Conservation (phyloP, 176 grass and related monocot species). For the Phragmites australis region DNA sequence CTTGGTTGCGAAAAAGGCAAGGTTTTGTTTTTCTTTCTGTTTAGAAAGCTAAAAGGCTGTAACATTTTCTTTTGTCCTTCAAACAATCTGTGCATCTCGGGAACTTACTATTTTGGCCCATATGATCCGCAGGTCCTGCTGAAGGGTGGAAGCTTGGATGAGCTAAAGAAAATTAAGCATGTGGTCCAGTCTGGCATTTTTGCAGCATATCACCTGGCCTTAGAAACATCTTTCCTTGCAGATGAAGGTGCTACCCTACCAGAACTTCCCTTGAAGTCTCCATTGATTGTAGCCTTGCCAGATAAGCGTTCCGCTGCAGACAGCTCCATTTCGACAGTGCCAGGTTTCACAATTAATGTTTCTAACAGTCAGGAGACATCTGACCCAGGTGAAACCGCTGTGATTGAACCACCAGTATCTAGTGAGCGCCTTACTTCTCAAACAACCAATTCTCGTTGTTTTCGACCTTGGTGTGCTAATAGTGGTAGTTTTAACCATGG, state of each 20-base stretch:
- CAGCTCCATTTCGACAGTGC: conserved; percentile 68
- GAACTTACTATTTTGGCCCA: conserved; percentile 21
- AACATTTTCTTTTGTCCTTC: conserved; percentile 3
- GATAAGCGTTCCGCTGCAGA: conserved; percentile 66
- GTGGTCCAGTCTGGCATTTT: conserved; percentile 94
- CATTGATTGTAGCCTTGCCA: conserved; percentile 75
- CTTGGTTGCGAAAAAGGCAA: neutral
- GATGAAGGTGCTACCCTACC: conserved; percentile 85
- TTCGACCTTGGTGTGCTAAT: conserved; percentile 29
- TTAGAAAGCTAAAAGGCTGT: neutral
- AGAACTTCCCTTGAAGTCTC: conserved; percentile 73
- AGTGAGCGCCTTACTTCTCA: conserved; percentile 35
- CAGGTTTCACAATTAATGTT: conserved; percentile 57
- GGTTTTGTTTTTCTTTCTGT: neutral
- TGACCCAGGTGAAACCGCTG: conserved; percentile 16
- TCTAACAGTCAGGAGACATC: conserved; percentile 27
- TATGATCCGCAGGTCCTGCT: conserved; percentile 73
- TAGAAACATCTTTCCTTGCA: conserved; percentile 98
- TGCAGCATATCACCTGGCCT: conserved; percentile 88
- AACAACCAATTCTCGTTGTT: conserved; percentile 17
- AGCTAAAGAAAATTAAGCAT: conserved; percentile 97
- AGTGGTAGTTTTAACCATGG: conserved; percentile 26
- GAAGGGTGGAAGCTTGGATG: conserved; percentile 72
- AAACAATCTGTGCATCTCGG: conserved; percentile 6
- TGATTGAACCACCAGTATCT: conserved; percentile 26